Conservation (phyloP, 352 stramenopile species). For the Globisporangium paddicum region DNA sequence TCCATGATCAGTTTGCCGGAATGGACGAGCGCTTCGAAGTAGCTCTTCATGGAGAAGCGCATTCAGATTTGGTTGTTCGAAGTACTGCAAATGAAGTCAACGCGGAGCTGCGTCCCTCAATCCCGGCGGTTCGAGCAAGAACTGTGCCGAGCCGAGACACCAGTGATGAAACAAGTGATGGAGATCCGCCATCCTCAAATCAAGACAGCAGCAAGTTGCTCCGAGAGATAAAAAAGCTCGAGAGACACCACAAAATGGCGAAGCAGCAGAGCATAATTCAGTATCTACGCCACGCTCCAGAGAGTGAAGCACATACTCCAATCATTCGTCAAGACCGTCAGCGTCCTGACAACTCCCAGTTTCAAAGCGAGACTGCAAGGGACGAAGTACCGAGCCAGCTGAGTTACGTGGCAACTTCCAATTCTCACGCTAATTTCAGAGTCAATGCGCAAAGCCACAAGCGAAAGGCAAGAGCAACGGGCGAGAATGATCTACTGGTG, state of each 20-base stretch:
- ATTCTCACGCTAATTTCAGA: background rate
- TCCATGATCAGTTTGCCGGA: constrained; percentile 20
- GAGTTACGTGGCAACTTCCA: background rate
- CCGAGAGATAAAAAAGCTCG: constrained; percentile 43
- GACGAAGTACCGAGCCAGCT: background rate
- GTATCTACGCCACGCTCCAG: constrained; percentile 18
- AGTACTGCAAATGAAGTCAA: background rate
- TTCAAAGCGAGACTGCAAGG: background rate
- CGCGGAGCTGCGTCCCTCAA: background rate
- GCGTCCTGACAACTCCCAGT: background rate
- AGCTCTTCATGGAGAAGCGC: background rate
- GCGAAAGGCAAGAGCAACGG: background rate
- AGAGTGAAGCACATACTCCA: background rate
- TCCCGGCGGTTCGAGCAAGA: background rate
- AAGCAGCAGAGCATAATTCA: constrained; percentile 41
- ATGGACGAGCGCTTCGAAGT: constrained; percentile 20
- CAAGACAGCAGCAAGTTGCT: constrained; percentile 37
- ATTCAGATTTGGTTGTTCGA: background rate
- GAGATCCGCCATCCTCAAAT: background rate
- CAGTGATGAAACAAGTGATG: background rate
- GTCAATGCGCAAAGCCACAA: background rate
- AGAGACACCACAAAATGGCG: constrained; percentile 33
- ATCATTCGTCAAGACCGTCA: background rate
- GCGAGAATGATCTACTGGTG: background rate
- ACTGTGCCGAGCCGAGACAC: background rate